phyloP scores from a whole-genome alignment of 164 flowering plant species.

The Magnolia kwangsiensis region DNA sequence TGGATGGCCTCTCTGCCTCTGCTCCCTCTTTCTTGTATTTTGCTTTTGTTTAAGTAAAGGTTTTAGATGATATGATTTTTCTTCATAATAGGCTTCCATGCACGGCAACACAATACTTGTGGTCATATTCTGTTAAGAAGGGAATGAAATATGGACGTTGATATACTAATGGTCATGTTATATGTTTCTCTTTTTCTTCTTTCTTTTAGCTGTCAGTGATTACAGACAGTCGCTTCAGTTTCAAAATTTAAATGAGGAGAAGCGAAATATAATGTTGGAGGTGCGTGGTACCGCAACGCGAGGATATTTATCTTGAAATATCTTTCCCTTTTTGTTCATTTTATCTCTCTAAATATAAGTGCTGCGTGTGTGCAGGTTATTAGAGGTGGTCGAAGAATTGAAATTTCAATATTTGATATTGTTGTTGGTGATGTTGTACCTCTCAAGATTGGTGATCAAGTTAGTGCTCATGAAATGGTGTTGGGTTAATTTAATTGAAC shows the following conservation, averaged over 20 bases:
- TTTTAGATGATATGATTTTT: too few species aligned
- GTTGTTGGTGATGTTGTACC: constrained; percentile 97
- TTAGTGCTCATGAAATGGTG: constrained; percentile 11
- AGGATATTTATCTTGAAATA: background rate
- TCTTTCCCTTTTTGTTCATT: background rate
- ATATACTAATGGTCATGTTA: background rate
- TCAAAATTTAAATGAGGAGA: constrained; percentile 86
- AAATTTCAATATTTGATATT: constrained; percentile 83
- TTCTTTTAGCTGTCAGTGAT: constrained; percentile 75
- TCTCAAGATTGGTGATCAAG: constrained; percentile 96
- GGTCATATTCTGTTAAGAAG: too few species aligned
- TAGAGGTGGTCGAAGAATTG: constrained; percentile 80
- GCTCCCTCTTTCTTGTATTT: too few species aligned
- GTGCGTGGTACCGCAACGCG: constrained; percentile 27
- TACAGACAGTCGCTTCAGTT: constrained; percentile 92
- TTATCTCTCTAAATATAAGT: background rate
- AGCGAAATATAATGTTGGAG: constrained; percentile 85
- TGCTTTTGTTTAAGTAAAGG: too few species aligned
- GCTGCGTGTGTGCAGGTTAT: constrained; percentile 41
- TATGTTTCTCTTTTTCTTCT: constrained; percentile 5
- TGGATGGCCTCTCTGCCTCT: too few species aligned
- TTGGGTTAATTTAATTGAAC: background rate
- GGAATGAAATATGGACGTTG: too few species aligned
- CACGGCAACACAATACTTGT: too few species aligned
- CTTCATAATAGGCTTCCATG: too few species aligned